Conservation (phyloP, 2,329 filamentous ascomycete genomes). For the Cercospora sp. region DNA sequence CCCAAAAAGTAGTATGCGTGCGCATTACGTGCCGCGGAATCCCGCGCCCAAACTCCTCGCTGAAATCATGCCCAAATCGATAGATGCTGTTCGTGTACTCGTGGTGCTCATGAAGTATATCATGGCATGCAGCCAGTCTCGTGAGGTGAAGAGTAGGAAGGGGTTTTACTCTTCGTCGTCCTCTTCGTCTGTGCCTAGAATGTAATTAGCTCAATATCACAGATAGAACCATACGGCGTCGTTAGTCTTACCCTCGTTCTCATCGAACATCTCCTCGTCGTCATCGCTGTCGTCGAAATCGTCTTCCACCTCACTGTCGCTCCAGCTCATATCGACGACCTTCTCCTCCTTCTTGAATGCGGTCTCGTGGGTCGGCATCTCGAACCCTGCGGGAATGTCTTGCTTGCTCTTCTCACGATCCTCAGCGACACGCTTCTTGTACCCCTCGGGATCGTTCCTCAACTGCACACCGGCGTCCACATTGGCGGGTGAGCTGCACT, state of each 20-base stretch:
- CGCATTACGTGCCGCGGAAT: constrained; percentile 12
- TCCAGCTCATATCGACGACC: constrained; percentile 72
- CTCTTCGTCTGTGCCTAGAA: constrained; percentile 21
- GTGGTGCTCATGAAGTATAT: neutral
- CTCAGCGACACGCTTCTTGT: constrained; percentile 67
- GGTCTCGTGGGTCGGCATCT: constrained; percentile 74
- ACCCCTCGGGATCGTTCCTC: constrained; percentile 68
- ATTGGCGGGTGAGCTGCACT: constrained; percentile 91
- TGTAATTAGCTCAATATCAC: neutral
- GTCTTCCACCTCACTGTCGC: constrained; percentile 58
- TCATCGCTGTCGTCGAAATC: constrained; percentile 75
- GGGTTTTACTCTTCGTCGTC: constrained; percentile 18
- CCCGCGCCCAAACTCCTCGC: constrained; percentile 22
- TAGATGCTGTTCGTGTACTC: constrained; percentile 15
- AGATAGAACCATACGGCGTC: constrained; percentile 51
- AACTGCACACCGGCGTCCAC: constrained; percentile 89
- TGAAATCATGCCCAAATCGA: constrained; percentile 19
- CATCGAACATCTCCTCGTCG: constrained; percentile 55
- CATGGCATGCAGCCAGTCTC: neutral
- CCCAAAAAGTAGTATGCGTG: neutral
- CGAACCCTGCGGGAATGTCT: constrained; percentile 76
- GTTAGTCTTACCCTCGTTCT: constrained; percentile 55
- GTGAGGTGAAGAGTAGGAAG: neutral
- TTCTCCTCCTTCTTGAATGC: constrained; percentile 60
- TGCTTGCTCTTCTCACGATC: constrained; percentile 72